Evolutionary conservation across 2,329 filamentous ascomycete species (phyloP), one percentile per base, ranked within the genome.

Genomic region (Claviceps africana): DNA sequence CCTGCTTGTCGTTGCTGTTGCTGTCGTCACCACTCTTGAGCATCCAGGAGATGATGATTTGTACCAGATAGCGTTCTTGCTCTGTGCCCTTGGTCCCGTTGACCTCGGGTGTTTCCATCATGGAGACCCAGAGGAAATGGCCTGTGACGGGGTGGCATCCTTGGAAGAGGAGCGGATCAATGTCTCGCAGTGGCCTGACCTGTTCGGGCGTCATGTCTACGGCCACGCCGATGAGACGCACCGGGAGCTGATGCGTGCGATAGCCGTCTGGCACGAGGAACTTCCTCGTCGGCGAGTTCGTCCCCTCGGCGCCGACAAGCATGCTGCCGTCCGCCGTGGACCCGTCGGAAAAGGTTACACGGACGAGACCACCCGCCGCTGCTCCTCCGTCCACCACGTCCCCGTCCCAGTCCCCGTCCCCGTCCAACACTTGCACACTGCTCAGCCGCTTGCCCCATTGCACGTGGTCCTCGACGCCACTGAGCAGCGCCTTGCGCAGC

Each of bases 141-240:
- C 72, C 70, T 1, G 72, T 75, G 4, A 68, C 63, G 0, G 76
- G 75, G 58, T 81, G 73, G 11, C 71, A 67, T 2, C 73, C 77
- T 53, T 78, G 74, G 58, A 80, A 76, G 25, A 79, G 71, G 42
- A 74, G 68, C 0, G 76, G 76, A 54, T 80, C 76, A 28, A 79
- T 69, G 1, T 64, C 65, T n/a, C 69, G 65, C 8, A 75, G 62
- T 7, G 66, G 57, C 64, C 59, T 56, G 66, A 58, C 62, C 65
- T 69, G 57, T 56, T 67, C 61, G 22, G 67, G 61, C 1, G 64
- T 68, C 53, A 74, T 61, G 48, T 67, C 59, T 1, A 68, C 58
- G 4, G 65, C 62, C 2, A 65, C 64, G 5, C 70, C 71, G 21
- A 70, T 56, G 48, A 73, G 57, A 21, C 64, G 64, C 13, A 70